Conservation (phyloP, 345 rosid species). For the Eucalyptus lansdowneana region DNA sequence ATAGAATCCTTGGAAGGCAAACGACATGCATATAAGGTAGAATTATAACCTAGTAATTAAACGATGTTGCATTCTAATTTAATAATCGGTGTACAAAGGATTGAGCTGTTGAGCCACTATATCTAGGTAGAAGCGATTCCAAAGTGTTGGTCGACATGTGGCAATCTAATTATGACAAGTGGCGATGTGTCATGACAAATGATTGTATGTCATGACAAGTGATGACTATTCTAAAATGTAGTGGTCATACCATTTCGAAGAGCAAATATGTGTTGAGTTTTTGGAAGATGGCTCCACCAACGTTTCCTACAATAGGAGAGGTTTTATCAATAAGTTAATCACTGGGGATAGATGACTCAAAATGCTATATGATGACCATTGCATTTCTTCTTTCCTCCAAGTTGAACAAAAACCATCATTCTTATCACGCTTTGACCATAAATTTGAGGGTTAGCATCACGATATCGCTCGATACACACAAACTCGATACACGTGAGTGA, state of each 20-base stretch:
- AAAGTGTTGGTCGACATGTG: not conserved
- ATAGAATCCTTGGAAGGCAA: not conserved
- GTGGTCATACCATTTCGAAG: fast-evolving
- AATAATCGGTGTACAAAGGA: not conserved
- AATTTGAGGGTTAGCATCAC: not conserved
- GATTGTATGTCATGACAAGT: not conserved
- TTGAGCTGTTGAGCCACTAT: not conserved
- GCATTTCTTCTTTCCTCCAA: not conserved
- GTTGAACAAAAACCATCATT: not conserved
- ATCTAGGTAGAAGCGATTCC: not conserved
- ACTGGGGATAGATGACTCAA: not conserved
- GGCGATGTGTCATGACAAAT: fast-evolving
- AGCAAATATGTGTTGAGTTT: not conserved
- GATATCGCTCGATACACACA: fast-evolving
- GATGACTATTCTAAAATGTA: not conserved
- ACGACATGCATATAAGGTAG: fast-evolving
- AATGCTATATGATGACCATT: not conserved
- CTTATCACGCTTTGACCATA: not conserved
- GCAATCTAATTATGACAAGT: not conserved
- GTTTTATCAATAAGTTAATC: not conserved
- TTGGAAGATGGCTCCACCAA: not conserved
- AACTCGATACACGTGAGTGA: not conserved
- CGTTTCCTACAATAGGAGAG: not conserved
- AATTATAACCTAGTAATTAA: not conserved
- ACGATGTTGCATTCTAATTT: not conserved